These are phyloP conservation scores for Saprolegnia parasitica DNA, from an alignment of 352 stramenopile genomes.

Conservation along the genomic window DNA sequence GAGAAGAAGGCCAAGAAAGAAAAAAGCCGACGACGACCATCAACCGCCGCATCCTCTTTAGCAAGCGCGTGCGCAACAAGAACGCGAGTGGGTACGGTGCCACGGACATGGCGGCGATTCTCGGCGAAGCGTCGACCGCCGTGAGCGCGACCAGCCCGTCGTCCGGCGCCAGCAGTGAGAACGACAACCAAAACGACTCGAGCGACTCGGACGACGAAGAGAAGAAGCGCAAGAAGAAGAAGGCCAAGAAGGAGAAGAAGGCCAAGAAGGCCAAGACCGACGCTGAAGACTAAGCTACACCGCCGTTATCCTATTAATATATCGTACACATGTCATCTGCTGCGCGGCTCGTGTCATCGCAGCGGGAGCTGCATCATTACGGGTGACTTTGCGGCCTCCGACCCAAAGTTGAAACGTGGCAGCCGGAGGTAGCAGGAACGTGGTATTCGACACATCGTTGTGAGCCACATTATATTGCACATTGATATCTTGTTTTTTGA, in stretches of 20 bases:
- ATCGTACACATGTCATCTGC: neutral
- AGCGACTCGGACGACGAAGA: slow-evolving; percentile 12
- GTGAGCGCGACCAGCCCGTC: neutral
- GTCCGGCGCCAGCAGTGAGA: neutral
- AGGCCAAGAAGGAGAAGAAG: slow-evolving; percentile 28
- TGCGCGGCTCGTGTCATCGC: neutral
- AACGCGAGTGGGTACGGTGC: slow-evolving; percentile 80
- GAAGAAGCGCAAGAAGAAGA: slow-evolving; percentile 20
- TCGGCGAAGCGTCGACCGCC: slow-evolving; percentile 55
- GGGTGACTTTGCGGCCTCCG: too few species aligned
- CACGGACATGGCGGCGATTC: slow-evolving; percentile 78
- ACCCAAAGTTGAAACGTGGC: too few species aligned
- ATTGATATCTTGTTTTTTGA: too few species aligned
- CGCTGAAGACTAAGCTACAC: slow-evolving; percentile 4
- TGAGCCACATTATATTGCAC: too few species aligned
- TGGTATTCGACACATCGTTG: too few species aligned
- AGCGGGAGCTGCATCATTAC: too few species aligned
- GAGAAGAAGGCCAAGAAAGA: slow-evolving; percentile 43
- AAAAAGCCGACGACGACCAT: slow-evolving; percentile 45
- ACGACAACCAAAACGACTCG: slow-evolving; percentile 7
- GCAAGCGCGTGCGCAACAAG: slow-evolving; percentile 82
- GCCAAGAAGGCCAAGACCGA: slow-evolving; percentile 23
- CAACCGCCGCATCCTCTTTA: slow-evolving; percentile 68
- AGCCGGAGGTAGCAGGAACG: too few species aligned
- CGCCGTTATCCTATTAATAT: slow-evolving; percentile 6